Conservation (phyloP, 169 alveolate genomes). For the Cryptosporidium parvum region DNA sequence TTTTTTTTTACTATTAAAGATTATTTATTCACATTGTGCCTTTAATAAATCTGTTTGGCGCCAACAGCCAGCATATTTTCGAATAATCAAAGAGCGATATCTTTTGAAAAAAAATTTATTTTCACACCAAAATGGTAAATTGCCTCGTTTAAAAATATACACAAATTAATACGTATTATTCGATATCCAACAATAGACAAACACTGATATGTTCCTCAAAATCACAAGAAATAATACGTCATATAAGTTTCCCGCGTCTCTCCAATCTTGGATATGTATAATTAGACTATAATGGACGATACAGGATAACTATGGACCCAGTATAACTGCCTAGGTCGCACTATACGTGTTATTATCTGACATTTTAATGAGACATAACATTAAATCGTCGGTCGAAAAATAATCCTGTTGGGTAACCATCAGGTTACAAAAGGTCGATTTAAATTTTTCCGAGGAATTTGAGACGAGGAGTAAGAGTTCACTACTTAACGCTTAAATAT, state of each 20-base stretch:
- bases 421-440: not conserved
- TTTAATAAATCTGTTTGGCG: not conserved
- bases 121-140: not conserved
- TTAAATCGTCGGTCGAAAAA: slow-evolving; percentile 71
- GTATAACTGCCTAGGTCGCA: slow-evolving; percentile 69
- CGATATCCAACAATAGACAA: slow-evolving; percentile 3
- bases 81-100: not conserved
- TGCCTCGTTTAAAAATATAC: not conserved
- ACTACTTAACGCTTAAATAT: slow-evolving; percentile 54
- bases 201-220: not conserved
- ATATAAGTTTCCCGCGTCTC: slow-evolving; percentile 67
- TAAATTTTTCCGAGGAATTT: not conserved
- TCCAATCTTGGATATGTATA: slow-evolving; percentile 76
- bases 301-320: slow-evolving; percentile 76
- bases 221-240: slow-evolving; percentile 12
- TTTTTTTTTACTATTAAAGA: no score
- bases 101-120: not conserved
- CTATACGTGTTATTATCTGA: slow-evolving; percentile 75
- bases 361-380: slow-evolving; percentile 75
- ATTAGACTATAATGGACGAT: slow-evolving; percentile 72
- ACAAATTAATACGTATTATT: not conserved
- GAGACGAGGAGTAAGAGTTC: slow-evolving; percentile 37
- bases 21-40: no score
- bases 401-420: slow-evolving; percentile 24
- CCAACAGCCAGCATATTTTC: not conserved